Evolutionary conservation across 257 asterid species (phyloP).

Genomic region (Capsicum baccatum): DNA sequence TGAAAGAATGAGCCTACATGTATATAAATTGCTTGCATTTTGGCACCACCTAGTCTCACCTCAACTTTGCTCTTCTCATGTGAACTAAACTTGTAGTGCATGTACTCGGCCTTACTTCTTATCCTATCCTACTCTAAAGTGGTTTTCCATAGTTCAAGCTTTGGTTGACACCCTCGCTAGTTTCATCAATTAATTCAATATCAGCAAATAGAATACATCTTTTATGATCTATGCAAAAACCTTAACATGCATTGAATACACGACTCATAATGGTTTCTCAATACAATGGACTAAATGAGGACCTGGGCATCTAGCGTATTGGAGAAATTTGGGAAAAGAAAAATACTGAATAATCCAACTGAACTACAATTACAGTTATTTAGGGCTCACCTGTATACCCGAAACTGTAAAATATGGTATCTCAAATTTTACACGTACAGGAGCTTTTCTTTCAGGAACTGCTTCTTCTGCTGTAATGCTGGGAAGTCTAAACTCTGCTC

Average conservation of each 20-base stretch:
- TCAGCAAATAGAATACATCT: not conserved
- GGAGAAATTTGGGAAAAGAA: constrained; percentile 16
- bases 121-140: not conserved
- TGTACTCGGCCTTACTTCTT: not conserved
- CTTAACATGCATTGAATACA: constrained; percentile 18
- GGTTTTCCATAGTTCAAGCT: not conserved
- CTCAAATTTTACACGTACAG: constrained; percentile 94
- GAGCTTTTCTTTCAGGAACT: constrained; percentile 93
- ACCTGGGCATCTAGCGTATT: not conserved
- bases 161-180: not conserved
- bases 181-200: not conserved
- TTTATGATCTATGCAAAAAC: not conserved
- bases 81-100: not conserved
- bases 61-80: not conserved
- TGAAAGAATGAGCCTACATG: not conserved
- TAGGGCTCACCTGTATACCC: constrained; percentile 87
- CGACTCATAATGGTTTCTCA: not conserved
- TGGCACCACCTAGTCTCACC: not conserved
- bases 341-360: not conserved
- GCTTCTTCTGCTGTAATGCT: constrained; percentile 91
- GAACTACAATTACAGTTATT: not conserved
- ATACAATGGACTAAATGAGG: not conserved
- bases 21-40: not conserved
- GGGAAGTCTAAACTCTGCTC: constrained; percentile 97
- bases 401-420: constrained; percentile 99